Evolutionary conservation across 306 rosid species (phyloP), one percentile per base, ranked within the genome.

Genomic region (Ziziphus jujuba): DNA sequence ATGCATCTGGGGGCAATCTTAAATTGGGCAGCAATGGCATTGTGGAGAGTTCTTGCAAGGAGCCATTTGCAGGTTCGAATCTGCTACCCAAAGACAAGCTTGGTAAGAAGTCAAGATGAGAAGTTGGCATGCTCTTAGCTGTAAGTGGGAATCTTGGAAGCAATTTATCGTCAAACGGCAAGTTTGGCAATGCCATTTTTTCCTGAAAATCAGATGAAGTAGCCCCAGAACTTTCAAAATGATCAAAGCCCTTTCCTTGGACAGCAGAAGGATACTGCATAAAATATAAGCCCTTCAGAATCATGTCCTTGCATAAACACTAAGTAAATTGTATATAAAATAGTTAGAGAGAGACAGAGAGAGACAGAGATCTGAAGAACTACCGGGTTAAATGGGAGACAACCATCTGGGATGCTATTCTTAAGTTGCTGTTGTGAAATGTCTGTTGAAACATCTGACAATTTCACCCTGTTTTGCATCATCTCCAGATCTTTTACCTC

Each of bases 151-250:
- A 91, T 71, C 97, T 84, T 33, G 85, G 77, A 59, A 90, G 79
- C 79, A 95, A 76, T 69, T 82, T 85, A 77, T 87, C 99, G 76
- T 90, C 99, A 57, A 88, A 90, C 31, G 95, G 96, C 31, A 90
- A 80, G 79, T 80, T 88, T 21, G 93, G 87, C 53, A 82, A 74
- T 71, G 87, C 76, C 91, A 85, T 81, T 73, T 74, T 95, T 72
- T 88, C 97, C 76, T 82, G 90, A 66, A 87, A 95, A 72, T 81
- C 79, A 74, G 89, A 63, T 74, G 72, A 84, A 70, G 85, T 75
- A 77, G 81, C 77, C 59, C 74, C 63, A 48, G 77, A 77, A 74
- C 72, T 78, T 72, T 84, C 90, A 59, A 72, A 66, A 22, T 66
- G 77, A 75, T 82, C 84, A 49, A 75, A 75, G 69, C 65, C 79